Conservation (phyloP, 345 rosid genomes). For the Populus nigra region DNA sequence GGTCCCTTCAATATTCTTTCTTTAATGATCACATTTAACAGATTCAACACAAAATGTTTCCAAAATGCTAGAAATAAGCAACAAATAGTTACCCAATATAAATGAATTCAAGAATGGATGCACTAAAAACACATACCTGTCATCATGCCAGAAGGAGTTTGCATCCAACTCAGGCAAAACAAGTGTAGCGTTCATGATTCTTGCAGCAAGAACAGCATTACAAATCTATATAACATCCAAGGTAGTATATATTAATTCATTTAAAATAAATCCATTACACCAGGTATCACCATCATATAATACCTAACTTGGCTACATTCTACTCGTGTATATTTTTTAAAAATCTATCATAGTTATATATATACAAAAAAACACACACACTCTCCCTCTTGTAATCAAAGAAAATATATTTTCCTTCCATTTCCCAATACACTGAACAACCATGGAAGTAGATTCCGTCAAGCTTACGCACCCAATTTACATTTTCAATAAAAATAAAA, state of each 20-base stretch:
- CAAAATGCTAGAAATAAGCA: not conserved
- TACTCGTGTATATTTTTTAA: not conserved
- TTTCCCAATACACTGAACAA: not conserved
- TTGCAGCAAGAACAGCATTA: conserved; percentile 98
- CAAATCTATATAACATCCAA: conserved; percentile 68
- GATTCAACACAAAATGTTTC: not conserved
- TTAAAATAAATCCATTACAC: not conserved
- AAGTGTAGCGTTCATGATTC: conserved; percentile 98
- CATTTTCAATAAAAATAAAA: not conserved
- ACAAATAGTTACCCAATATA: not conserved
- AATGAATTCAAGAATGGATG: not conserved
- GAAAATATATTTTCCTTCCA: not conserved
- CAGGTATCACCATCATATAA: not conserved
- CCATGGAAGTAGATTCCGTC: not conserved
- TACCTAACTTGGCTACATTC: not conserved
- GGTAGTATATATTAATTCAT: conserved; percentile 5
- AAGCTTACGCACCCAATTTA: not conserved
- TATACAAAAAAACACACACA: not conserved
- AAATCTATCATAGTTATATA: not conserved
- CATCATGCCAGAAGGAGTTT: conserved; percentile 98
- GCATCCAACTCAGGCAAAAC: conserved; percentile 96
- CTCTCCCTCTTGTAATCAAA: too few relatives aligned
- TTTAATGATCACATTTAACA: not conserved
- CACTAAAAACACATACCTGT: conserved; percentile 52
- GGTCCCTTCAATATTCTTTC: not conserved